These are phyloP conservation scores for Kazachstania martiniae DNA, from an alignment of 805 yeast genomes.

Conservation along the genomic window DNA sequence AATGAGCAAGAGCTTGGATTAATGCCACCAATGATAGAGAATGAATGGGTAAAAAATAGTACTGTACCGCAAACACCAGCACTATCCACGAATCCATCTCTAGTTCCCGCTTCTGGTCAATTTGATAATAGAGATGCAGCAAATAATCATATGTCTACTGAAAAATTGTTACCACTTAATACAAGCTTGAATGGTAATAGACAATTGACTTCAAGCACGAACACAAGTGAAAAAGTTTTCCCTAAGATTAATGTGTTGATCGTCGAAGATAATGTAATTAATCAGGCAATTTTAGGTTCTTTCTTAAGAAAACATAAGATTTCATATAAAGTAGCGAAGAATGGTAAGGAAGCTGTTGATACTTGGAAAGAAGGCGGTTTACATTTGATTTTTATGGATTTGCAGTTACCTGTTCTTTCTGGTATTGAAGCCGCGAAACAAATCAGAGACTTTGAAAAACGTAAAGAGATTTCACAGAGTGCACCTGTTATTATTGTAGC, in stretches of 20 bases:
- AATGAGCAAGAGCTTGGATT: conserved; percentile 22
- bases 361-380: conserved; percentile 93
- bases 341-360: conserved; percentile 91
- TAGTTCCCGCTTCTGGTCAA: neutral
- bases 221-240: conserved; percentile 46
- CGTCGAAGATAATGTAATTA: conserved; percentile 93
- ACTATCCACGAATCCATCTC: neutral
- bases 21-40: conserved; percentile 11
- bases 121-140: no score
- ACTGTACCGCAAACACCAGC: neutral
- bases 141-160: neutral
- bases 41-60: conserved; percentile 4
- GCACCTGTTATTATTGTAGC: conserved; percentile 98
- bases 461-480: conserved; percentile 45
- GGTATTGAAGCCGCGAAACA: conserved; percentile 94
- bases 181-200: neutral
- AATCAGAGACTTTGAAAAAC: conserved; percentile 77
- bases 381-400: conserved; percentile 92
- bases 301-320: conserved; percentile 79
- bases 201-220: neutral
- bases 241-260: conserved; percentile 86
- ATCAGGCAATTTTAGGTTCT: conserved; percentile 83
- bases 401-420: conserved; percentile 90
- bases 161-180: conserved; percentile 1
- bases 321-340: conserved; percentile 75